phyloP scores from a whole-genome alignment of 129 eudicot genomes.

The Deinandra increscens region DNA sequence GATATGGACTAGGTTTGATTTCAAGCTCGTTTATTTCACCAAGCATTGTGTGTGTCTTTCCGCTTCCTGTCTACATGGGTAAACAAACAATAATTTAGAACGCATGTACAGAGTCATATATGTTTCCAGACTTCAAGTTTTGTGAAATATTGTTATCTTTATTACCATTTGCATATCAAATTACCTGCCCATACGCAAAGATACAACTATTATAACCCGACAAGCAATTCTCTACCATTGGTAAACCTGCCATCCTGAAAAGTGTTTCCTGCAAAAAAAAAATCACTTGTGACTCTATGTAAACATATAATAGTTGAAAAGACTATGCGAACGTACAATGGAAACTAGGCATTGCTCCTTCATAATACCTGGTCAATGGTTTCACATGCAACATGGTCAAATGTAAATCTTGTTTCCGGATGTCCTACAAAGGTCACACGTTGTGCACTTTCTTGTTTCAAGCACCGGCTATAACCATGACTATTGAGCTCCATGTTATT shows the following conservation, averaged over 20 bases:
- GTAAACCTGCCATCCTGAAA: conserved; percentile 91
- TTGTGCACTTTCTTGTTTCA: conserved; percentile 90
- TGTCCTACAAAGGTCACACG: conserved; percentile 75
- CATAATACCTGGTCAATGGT: conserved; percentile 70
- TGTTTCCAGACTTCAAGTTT: too few species aligned
- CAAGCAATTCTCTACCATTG: conserved; percentile 98
- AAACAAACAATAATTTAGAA: conserved; percentile 10
- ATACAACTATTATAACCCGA: conserved; percentile 95
- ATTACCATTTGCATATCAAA: conserved; percentile 7
- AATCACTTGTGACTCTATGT: background rate
- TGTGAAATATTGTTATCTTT: background rate
- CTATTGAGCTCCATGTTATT: conserved; percentile 65
- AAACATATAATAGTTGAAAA: background rate
- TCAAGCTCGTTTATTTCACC: conserved; percentile 81
- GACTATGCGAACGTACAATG: background rate
- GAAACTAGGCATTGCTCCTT: background rate
- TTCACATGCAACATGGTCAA: conserved; percentile 97
- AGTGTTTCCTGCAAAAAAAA: conserved; percentile 83
- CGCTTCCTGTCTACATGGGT: conserved; percentile 85
- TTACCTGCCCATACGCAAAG: conserved; percentile 99
- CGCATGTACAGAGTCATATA: background rate
- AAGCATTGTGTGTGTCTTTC: conserved; percentile 96
- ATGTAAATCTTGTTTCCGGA: conserved; percentile 81
- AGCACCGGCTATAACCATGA: conserved; percentile 70
- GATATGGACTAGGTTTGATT: conserved; percentile 66